Conservation (phyloP, 129 eudicot species). For the Arctium minus region DNA sequence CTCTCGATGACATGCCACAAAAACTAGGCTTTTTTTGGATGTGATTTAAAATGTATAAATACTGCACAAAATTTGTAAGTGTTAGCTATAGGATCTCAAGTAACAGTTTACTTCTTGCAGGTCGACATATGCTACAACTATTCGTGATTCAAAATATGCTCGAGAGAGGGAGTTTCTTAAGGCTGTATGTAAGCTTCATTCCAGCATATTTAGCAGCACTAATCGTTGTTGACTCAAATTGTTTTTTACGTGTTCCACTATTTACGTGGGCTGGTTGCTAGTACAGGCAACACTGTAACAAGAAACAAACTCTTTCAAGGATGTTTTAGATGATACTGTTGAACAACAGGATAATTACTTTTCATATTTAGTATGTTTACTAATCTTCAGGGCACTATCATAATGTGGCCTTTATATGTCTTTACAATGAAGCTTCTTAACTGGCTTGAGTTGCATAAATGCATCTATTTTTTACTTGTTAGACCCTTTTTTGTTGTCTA, state of each 20-base stretch:
- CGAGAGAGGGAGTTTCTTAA: constrained; percentile 92
- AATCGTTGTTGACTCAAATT: neutral
- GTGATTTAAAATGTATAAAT: neutral
- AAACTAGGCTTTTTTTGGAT: neutral
- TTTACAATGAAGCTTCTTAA: neutral
- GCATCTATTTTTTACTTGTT: neutral
- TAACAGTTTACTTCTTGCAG: constrained; percentile 44
- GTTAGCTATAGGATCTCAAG: constrained; percentile 7
- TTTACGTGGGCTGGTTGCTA: neutral
- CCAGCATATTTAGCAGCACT: neutral
- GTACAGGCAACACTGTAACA: neutral
- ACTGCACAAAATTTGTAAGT: neutral
- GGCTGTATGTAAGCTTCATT: constrained; percentile 56
- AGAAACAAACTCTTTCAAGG: neutral
- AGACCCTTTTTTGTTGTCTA: too few species aligned
- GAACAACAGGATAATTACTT: neutral
- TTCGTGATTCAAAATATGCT: constrained; percentile 83
- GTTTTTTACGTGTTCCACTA: neutral
- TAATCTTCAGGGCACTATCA: too few species aligned
- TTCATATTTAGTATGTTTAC: neutral
- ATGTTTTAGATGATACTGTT: neutral
- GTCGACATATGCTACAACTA: constrained; percentile 90
- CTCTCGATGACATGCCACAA: constrained; percentile 7
- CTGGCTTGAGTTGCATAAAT: neutral
- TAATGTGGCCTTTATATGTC: neutral